A percentile compares a stretch with the other conserved stretches of the same genome.
These are phyloP conservation scores for Xylaria sp. DNA, from an alignment of 2,329 filamentous ascomycete genomes.

Conservation along the genomic window DNA sequence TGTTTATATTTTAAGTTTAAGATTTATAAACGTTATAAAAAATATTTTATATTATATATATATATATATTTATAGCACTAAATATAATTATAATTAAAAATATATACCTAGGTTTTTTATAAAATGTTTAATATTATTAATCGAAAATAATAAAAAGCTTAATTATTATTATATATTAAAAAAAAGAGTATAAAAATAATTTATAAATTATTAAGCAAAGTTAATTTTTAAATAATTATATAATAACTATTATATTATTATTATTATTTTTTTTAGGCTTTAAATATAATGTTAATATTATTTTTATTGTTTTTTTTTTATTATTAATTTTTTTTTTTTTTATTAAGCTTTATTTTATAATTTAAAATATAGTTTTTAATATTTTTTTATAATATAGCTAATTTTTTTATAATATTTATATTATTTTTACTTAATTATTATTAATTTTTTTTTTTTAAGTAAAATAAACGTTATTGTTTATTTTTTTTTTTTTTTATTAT, in stretches of 20 bases:
- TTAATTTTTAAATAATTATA: slow-evolving; percentile 5
- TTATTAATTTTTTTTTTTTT: slow-evolving; percentile 10
- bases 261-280: no score
- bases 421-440: not conserved
- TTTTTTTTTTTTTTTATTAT: no score
- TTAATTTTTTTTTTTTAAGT: not conserved
- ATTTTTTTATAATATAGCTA: not conserved
- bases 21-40: not conserved
- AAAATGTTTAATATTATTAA: no score
- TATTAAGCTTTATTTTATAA: not conserved
- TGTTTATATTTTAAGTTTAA: not conserved
- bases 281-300: no score
- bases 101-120: no score
- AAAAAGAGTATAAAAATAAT: not conserved
- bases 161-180: no score
- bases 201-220: not conserved
- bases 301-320: not conserved
- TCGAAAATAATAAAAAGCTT: no score
- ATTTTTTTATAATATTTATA: not conserved
- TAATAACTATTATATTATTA: slow-evolving; percentile 1
- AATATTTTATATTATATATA: not conserved
- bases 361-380: not conserved
- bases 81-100: no score
- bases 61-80: no score
- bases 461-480: not conserved